Percentiles rank a stretch among this genome's conserved stretches.
These are phyloP conservation scores for Podaxis rugospora DNA, from an alignment of 768 basidiomycete genomes.

Conservation along the genomic window DNA sequence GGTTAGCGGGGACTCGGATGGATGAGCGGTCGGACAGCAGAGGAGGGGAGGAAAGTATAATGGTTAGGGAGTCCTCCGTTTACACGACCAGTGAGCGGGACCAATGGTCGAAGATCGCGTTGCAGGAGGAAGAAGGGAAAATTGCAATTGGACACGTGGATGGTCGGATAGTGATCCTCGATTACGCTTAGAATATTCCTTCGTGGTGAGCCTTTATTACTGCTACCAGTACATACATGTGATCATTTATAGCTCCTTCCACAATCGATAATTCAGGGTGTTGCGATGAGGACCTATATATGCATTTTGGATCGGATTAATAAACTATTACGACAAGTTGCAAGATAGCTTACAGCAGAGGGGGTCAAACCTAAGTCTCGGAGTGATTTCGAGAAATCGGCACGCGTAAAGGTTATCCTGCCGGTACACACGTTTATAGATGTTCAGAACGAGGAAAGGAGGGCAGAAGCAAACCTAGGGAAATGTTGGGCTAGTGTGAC, in stretches of 20 bases:
- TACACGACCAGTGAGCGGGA: conserved; percentile 35
- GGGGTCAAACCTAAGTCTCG: conserved; percentile 86
- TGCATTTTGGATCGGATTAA: conserved; percentile 3
- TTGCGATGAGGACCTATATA: conserved; percentile 51
- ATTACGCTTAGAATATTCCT: conserved; percentile 34
- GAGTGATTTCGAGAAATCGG: conserved; percentile 77
- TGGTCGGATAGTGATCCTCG: conserved; percentile 46
- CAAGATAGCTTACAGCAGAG: conserved; percentile 61
- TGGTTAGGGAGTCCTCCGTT: conserved; percentile 16
- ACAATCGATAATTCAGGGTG: conserved; percentile 20
- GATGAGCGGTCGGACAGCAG: conserved; percentile 18
- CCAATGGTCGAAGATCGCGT: conserved; percentile 42
- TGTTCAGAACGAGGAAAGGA: background rate
- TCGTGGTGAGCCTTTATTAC: background rate
- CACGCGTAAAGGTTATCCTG: conserved; percentile 73
- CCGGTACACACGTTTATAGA: background rate
- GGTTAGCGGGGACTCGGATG: conserved; percentile 42
- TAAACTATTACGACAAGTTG: background rate
- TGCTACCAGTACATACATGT: conserved; percentile 12
- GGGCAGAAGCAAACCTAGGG: conserved; percentile 56
- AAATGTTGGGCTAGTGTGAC: conserved; percentile 78
- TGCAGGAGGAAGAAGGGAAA: conserved; percentile 45
- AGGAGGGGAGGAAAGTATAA: conserved; percentile 12
- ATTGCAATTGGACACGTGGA: conserved; percentile 39
- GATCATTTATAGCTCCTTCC: conserved; percentile 1